Conservation (phyloP, 2,329 filamentous ascomycete genomes). For the Sclerotinia borealis region DNA sequence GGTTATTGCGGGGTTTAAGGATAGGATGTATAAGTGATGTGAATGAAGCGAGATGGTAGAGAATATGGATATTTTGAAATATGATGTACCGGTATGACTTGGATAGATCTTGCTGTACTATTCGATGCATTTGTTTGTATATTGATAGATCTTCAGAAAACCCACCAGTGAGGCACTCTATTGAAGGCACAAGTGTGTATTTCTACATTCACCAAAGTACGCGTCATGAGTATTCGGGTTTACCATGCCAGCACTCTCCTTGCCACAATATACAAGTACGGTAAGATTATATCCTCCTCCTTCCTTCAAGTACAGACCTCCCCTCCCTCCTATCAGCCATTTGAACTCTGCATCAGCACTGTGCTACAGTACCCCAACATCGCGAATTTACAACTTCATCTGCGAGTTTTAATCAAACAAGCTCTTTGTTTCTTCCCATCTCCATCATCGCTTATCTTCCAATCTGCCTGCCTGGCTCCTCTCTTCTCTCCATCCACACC, state of each 20-base stretch:
- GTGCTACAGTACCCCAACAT: too few relatives aligned
- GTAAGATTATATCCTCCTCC: too few relatives aligned
- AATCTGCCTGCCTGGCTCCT: not conserved
- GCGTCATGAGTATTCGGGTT: too few relatives aligned
- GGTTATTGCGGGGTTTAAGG: conserved; percentile 33
- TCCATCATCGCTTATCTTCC: not conserved
- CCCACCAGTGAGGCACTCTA: accelerated
- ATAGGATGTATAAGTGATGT: conserved; percentile 29
- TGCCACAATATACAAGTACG: too few relatives aligned
- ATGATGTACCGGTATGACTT: not conserved
- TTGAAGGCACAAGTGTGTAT: not conserved
- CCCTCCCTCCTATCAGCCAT: too few relatives aligned
- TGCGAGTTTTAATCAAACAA: too few relatives aligned
- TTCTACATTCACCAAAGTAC: accelerated
- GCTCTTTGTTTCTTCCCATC: not conserved
- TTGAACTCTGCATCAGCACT: too few relatives aligned
- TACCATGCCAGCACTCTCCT: too few relatives aligned
- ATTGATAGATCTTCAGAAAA: not conserved
- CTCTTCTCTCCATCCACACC: not conserved
- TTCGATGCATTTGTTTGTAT: too few relatives aligned
- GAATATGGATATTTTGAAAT: not conserved
- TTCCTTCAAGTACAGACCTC: too few relatives aligned
- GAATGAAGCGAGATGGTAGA: not conserved
- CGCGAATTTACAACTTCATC: too few relatives aligned
- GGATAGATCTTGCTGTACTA: accelerated